Evolutionary conservation across 1,284 basidiomycete species (phyloP), one percentile per base, ranked within the genome.

Genomic region (Flammula alnicola): DNA sequence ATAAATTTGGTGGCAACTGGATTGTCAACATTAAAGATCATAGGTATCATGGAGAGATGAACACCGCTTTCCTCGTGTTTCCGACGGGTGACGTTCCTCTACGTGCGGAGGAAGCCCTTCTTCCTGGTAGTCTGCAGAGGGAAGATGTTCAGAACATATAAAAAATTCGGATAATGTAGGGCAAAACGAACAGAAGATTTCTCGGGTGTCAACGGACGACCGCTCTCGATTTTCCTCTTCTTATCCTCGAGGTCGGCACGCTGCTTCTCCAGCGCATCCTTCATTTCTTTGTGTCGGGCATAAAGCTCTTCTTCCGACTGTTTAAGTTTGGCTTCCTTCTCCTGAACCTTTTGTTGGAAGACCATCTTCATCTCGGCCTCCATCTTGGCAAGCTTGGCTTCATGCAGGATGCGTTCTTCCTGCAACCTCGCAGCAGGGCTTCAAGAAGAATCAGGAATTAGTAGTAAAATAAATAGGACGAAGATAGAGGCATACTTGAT

Each of bases 291-390:
- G 79, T 98, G 95, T 56, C 95, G 86, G 47, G 94, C 91, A 67
- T 98, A 98, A 12, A 98, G 82, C 76, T 98, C 95, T 72, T 98
- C 95, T 73, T 98, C 95, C 49, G 90, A 93, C 72, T 98, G 95
- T 77, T 97, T 98, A 68, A 98, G 81, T 74, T 98, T 98, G 56
- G 92, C 83, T 70, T 98, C 95, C 79, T 98, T 98, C 73, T 98
- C 95, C 69, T 94, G 92, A 46, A 98, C 95, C 73, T 98, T 98
- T 74, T 98, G 95, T 70, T 95, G 93, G 91, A 98, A 98, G 61
- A 98, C 95, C 90, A 94, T 92, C 83, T 95, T 95, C 94, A 97
- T 96, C 80, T 98, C 95, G 51, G 93, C 90, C 76, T 98, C 95
- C 95, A 98, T 98, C 87, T 98, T 98, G 52, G 91, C 84, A 52